Evolutionary conservation across 2,329 filamentous ascomycete species (phyloP).

Genomic region (Colletotrichum cordylinicola): DNA sequence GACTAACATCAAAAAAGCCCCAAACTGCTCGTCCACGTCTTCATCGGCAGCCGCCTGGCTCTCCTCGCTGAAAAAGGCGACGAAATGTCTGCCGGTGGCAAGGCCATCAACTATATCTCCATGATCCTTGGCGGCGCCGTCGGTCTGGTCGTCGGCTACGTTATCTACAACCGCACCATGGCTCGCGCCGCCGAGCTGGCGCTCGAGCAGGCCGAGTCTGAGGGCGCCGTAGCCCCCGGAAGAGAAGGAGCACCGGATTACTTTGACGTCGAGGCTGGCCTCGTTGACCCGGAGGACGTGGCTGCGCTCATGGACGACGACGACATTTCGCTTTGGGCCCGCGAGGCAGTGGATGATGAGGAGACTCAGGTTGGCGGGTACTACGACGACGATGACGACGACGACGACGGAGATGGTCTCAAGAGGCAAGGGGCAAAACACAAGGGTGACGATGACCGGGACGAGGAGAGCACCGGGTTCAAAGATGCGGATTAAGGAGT

Average conservation of each 20-base stretch:
- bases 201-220: slow-evolving; percentile 42
- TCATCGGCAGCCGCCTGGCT: slow-evolving; percentile 86
- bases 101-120: slow-evolving; percentile 82
- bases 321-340: slow-evolving; percentile 64
- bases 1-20: slow-evolving; percentile 53
- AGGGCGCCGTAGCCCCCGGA: slow-evolving; percentile 23
- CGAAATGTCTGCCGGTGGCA: slow-evolving; percentile 80
- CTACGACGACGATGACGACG: slow-evolving; percentile 36
- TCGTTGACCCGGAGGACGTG: slow-evolving; percentile 54
- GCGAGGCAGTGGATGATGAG: slow-evolving; percentile 40
- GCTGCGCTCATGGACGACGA: slow-evolving; percentile 64
- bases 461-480: neutral
- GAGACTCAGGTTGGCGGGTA: slow-evolving; percentile 16
- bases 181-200: slow-evolving; percentile 65
- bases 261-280: slow-evolving; percentile 49
- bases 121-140: slow-evolving; percentile 76
- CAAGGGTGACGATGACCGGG: neutral
- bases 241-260: slow-evolving; percentile 32
- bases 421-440: neutral
- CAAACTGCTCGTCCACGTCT: slow-evolving; percentile 90
- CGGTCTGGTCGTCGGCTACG: slow-evolving; percentile 77
- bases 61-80: slow-evolving; percentile 83
- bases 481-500: slow-evolving; percentile 8
- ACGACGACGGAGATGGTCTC: slow-evolving; percentile 26
- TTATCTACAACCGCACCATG: slow-evolving; percentile 82